Base-by-base conservation (phyloP, 1,139 yeast species). In the Candida sanyaensis region DNA sequence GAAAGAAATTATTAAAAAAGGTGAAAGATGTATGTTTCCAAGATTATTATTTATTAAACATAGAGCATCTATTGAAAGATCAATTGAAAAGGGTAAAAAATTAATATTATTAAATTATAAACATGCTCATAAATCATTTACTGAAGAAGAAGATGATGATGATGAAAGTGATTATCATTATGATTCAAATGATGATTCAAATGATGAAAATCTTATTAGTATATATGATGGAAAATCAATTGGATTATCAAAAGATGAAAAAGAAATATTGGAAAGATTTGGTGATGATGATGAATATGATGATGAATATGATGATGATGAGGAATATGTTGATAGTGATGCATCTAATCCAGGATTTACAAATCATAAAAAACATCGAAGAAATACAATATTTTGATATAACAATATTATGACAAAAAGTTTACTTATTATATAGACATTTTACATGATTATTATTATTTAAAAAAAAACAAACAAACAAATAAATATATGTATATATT, bases 21-120 rank as follows among this genome's bases (percentile, higher is more conserved):
- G 95, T 9, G 86, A 86, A 61, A 64, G 75, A 40, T 79, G 86
- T 21, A 80, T 88, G 52, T 88, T 73, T 59, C 95, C 95, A 0
- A 78, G 84, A 55, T 58, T 88, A 17, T 63, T 81, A 31, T 87
- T 86, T 60, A 81, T 88, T 42, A 78, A 77, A 53, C 85, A 86
- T 62, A 71, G 92, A 47, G 59, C 85, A 43, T 71, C 70, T 41
- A 81, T 87, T 27, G 93, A 87, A 63, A 66, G 88, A 41, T 81
- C 85, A 3, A 82, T 87, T 41, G 85, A 80, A 51, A 60, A 67
- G 38, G 88, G 88, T 2, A 60, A 71, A 43, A 66, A 60, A 31
- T 43, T 49, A 4, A 43, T 51, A 5, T 33, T 44, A 8, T 11
- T 39, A 9, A 45, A 46, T 23, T 44, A 43, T 36, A 38, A 42